These are phyloP conservation scores for Leishmania amazonensis DNA, from an alignment of 208 protist species.

Conservation along the genomic window DNA sequence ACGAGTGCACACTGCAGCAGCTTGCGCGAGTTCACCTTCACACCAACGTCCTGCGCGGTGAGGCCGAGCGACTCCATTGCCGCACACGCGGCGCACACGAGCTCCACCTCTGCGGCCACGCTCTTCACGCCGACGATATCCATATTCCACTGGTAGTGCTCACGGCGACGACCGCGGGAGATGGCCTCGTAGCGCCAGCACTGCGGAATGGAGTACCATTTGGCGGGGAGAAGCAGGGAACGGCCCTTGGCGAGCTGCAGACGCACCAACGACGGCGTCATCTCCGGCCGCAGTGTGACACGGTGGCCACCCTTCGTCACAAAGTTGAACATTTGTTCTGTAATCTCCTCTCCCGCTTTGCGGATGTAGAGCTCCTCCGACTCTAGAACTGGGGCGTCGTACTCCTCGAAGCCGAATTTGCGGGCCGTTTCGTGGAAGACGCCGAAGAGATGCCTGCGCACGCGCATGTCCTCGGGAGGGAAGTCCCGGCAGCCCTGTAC, in stretches of 20 bases:
- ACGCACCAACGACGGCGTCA: constrained; percentile 95
- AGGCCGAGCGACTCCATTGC: constrained; percentile 86
- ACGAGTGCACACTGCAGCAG: constrained; percentile 88
- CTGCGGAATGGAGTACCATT: constrained; percentile 96
- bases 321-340: constrained; percentile 97
- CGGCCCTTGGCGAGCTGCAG: constrained; percentile 91
- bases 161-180: constrained; percentile 93
- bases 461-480: constrained; percentile 94
- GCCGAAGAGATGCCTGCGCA: constrained; percentile 91
- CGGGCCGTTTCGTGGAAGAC: constrained; percentile 84
- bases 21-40: constrained; percentile 94
- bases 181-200: constrained; percentile 97
- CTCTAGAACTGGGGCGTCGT: constrained; percentile 96
- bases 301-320: constrained; percentile 91
- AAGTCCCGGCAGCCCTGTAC: constrained; percentile 96
- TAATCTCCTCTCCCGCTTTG: constrained; percentile 97
- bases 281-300: constrained; percentile 95
- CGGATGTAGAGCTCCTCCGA: constrained; percentile 94
- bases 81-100: constrained; percentile 85
- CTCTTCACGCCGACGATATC: constrained; percentile 94
- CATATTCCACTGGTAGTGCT: constrained; percentile 98
- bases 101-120: constrained; percentile 93
- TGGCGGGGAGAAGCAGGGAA: constrained; percentile 90
- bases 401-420: constrained; percentile 95
- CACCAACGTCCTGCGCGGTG: constrained; percentile 89